These are phyloP conservation scores for Kalanchoe fedtschenkoi DNA, from an alignment of 164 flowering plant genomes.

Conservation along the genomic window DNA sequence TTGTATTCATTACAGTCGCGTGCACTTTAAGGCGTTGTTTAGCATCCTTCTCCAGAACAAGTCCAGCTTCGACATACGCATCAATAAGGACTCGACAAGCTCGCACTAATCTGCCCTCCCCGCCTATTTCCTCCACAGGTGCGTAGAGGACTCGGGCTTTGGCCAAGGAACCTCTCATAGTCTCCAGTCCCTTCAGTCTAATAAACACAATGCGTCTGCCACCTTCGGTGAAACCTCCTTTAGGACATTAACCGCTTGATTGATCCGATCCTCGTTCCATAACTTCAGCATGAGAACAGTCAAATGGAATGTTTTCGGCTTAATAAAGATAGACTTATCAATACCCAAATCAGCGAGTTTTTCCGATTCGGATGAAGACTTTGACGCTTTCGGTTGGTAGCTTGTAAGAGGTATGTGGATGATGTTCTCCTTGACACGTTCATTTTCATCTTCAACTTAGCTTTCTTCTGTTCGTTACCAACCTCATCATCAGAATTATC, in stretches of 20 bases:
- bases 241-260: slow-evolving; percentile 65
- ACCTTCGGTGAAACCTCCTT: slow-evolving; percentile 64
- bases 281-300: slow-evolving; percentile 94
- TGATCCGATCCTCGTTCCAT: slow-evolving; percentile 79
- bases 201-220: slow-evolving; percentile 50
- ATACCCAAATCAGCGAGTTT: slow-evolving; percentile 55
- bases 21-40: slow-evolving; percentile 70
- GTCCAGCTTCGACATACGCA: slow-evolving; percentile 82
- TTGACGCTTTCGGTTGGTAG: slow-evolving; percentile 37
- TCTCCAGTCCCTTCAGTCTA: slow-evolving; percentile 77
- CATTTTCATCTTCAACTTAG: slow-evolving; percentile 30
- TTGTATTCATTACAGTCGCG: slow-evolving; percentile 87
- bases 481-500: slow-evolving; percentile 32
- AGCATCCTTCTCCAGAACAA: slow-evolving; percentile 74
- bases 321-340: slow-evolving; percentile 79
- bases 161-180: slow-evolving; percentile 70
- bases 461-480: slow-evolving; percentile 14
- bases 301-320: slow-evolving; percentile 88
- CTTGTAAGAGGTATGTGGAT: slow-evolving; percentile 33
- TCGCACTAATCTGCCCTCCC: slow-evolving; percentile 53
- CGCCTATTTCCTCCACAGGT: slow-evolving; percentile 78
- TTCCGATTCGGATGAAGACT: slow-evolving; percentile 19
- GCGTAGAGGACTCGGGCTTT: slow-evolving; percentile 80
- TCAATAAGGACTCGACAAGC: slow-evolving; percentile 86
- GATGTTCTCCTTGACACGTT: slow-evolving; percentile 30